Base-by-base conservation (phyloP, 495 filamentous ascomycete species). In the Penicillium verhagenii region DNA sequence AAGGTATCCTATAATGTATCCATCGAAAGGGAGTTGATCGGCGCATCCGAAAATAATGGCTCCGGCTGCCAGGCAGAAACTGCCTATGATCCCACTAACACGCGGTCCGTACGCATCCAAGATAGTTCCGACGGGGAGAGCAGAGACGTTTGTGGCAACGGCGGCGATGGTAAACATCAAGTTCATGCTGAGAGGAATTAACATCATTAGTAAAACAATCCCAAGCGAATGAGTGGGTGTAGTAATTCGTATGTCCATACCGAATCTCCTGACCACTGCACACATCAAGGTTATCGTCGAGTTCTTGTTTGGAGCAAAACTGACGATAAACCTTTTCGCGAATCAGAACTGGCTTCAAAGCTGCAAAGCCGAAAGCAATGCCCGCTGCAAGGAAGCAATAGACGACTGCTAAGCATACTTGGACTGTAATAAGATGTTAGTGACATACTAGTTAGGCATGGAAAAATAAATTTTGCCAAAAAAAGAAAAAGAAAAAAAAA, bases 321-420 rank as follows among this genome's bases (percentile, higher is more conserved):
- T 86, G 71, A 20, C 75, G 71, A 62, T 89, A 90, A 6, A 89
- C 85, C 1, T 82, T 82, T 64, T 89, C 84, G 10, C 76, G 69
- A 25, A 90, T 75, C 25, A 90, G 64, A 2, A 90, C 78, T 0
- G 87, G 87, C 59, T 89, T 91, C 44, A 91, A 70, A 5, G 87
- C 87, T 3, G 87, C 86, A 68, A 86, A 91, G 6, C 87, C 87
- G 66, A 90, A 91, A 4, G 89, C 84, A 48, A 88, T 77, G 1
- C 87, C 87, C 4, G 87, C 88, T 1, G 89, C 81, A 35, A 95
- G 78, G 37, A 96, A 82, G 71, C 91, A 96, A 68, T 91, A 93
- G 1, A 91, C 59, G 2, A 92, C 87, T 13, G 87, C 86, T 35
- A 82, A 69, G 50, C 53, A 64, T 0, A 77, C 68, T 59, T 78